Base-by-base conservation (phyloP, 495 filamentous ascomycete species). In the Aspergillus olivimuriae region DNA sequence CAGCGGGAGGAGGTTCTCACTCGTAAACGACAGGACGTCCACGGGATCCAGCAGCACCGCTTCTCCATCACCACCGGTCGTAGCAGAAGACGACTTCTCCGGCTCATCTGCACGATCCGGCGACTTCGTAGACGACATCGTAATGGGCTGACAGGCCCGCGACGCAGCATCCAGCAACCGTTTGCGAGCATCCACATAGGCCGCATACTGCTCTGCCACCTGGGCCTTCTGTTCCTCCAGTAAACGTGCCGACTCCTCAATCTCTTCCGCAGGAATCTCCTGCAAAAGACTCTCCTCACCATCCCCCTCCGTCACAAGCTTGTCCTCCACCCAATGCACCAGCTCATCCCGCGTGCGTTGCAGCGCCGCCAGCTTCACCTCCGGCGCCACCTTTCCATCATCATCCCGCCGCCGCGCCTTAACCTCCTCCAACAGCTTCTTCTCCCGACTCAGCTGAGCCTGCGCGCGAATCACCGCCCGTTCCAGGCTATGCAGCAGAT, bases 321-420 rank as follows among this genome's bases (percentile, higher is more conserved):
- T 82, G 10, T 71, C 66, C 56, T 88, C 83, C 17, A 88, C 82
- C 83, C 84, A 88, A 49, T 73, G 70, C 30, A 87, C 82, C 41
- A 88, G 62, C 38, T 80, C 81, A 52, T 78, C 73, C 18, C 84
- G 69, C 2, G 80, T 79, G n/a, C 57, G 56, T 40, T 69, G 65
- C 40, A 80, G 53, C 11, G 80, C 81, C 12, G 16, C 40, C 2
- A 49, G 37, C 43, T 68, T 73, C 23, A 69, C 43, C 26, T 69
- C 71, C 2, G 68, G 58, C 4, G 52, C 10, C 18, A 43, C 10
- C 23, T 47, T 39, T 2, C 34, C 46, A 2, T 58, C 52, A 15
- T 60, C 41, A 9, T 48, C 43, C 9, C 47, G 50, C 23, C 57
- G 53, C 31, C 52, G 54, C 10, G 66, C 59, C 44, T 77, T 82